phyloP scores from a whole-genome alignment of 2,329 filamentous ascomycete genomes.

The Aureobasidium pullulans region DNA sequence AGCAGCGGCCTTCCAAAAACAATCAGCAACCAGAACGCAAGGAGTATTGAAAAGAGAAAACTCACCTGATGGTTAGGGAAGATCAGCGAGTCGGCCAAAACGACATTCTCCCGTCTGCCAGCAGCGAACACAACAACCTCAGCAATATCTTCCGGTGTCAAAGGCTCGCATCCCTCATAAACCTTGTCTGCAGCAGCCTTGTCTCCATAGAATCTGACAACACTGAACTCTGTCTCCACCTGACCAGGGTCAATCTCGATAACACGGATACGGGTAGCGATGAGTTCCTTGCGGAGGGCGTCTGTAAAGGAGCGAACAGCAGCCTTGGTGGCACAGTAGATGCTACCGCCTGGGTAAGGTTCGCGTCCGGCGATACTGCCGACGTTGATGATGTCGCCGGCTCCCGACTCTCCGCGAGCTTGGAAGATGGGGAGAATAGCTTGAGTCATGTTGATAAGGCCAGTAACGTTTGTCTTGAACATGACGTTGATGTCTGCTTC shows the following conservation, averaged over 20 bases:
- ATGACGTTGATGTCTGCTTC: constrained; percentile 78
- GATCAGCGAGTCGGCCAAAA: constrained; percentile 78
- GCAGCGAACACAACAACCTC: constrained; percentile 84
- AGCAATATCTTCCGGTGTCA: constrained; percentile 85
- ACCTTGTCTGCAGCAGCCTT: constrained; percentile 84
- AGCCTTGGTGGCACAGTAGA: constrained; percentile 91
- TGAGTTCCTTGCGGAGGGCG: constrained; percentile 71
- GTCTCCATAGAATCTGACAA: constrained; percentile 83
- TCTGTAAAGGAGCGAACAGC: constrained; percentile 82
- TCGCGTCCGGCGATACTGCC: constrained; percentile 88
- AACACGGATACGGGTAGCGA: constrained; percentile 70
- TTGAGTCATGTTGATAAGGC: constrained; percentile 95
- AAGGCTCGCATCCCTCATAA: constrained; percentile 74
- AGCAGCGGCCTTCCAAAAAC: constrained; percentile 30
- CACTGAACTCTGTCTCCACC: constrained; percentile 88
- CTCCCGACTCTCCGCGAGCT: constrained; percentile 58
- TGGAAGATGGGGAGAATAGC: constrained; percentile 78
- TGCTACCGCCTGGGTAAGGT: constrained; percentile 74
- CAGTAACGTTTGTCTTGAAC: constrained; percentile 90
- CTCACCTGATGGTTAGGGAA: constrained; percentile 85
- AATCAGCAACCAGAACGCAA: constrained; percentile 14
- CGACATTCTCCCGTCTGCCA: constrained; percentile 79
- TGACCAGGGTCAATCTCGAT: constrained; percentile 89
- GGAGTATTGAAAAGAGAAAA: constrained; percentile 12
- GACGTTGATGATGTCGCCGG: constrained; percentile 92